Percentiles rank a stretch among this genome's conserved stretches.
Evolutionary conservation across 768 basidiomycete species (phyloP).

Genomic region (Tulasnella sp.): DNA sequence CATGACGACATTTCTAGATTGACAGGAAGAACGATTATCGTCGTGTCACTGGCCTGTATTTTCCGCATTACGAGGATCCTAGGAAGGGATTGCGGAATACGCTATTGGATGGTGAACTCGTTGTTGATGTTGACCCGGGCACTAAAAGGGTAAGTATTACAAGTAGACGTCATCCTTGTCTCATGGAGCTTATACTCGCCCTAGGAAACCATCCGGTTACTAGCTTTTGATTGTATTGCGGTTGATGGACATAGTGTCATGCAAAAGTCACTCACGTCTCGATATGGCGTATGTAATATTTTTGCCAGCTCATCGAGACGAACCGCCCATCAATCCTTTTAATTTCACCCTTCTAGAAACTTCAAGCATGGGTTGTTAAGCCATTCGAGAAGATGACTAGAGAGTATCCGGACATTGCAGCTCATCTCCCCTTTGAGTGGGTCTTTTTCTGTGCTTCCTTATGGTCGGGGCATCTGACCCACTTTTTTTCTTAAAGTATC

Average conservation of each 20-base stretch:
- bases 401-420: slow-evolving; percentile 54
- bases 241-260: slow-evolving; percentile 79
- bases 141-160: slow-evolving; percentile 26
- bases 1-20: slow-evolving; percentile 41
- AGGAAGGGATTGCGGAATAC: slow-evolving; percentile 58
- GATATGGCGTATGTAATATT: slow-evolving; percentile 63
- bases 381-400: slow-evolving; percentile 61
- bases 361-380: slow-evolving; percentile 68
- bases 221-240: slow-evolving; percentile 89
- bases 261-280: slow-evolving; percentile 63
- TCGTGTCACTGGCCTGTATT: slow-evolving; percentile 59
- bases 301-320: neutral
- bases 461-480: neutral
- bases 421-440: slow-evolving; percentile 69
- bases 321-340: neutral
- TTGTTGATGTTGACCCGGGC: slow-evolving; percentile 79
- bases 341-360: slow-evolving; percentile 36
- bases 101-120: slow-evolving; percentile 86
- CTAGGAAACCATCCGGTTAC: slow-evolving; percentile 68
- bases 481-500: slow-evolving; percentile 39
- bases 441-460: slow-evolving; percentile 23
- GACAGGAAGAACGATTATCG: slow-evolving; percentile 89
- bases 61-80: slow-evolving; percentile 76
- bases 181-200: neutral
- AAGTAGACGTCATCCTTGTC: neutral